Percentiles rank a stretch among this genome's conserved stretches.
phyloP scores from a whole-genome alignment of 176 grass and related monocot species.

The Carex littledalei region DNA sequence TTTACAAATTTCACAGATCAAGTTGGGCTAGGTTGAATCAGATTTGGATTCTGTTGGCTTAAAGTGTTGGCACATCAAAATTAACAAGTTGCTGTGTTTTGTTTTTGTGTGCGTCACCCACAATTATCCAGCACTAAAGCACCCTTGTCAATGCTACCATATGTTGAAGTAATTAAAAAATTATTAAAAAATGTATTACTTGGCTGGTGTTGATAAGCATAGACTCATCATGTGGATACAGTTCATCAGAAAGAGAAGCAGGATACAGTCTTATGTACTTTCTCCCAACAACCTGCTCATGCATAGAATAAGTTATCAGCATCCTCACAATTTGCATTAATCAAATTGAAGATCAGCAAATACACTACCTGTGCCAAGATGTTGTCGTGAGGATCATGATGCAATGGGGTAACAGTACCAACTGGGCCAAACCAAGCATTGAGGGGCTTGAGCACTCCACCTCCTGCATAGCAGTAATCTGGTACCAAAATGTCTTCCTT shows the following conservation, averaged over 20 bases:
- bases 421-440: conserved; percentile 87
- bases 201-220: conserved; percentile 80
- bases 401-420: conserved; percentile 75
- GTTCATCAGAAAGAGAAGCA: conserved; percentile 38
- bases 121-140: neutral
- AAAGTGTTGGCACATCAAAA: neutral
- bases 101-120: neutral
- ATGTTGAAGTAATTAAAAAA: neutral
- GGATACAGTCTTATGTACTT: conserved; percentile 94
- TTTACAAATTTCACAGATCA: neutral
- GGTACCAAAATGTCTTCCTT: conserved; percentile 79
- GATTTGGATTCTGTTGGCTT: neutral
- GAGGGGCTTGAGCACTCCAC: conserved; percentile 58
- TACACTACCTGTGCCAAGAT: conserved; percentile 84
- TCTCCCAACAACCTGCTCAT: conserved; percentile 73
- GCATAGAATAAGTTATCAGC: conserved; percentile 18
- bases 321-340: conserved; percentile 8
- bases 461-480: conserved; percentile 83
- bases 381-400: conserved; percentile 83
- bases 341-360: neutral
- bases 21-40: neutral
- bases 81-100: neutral
- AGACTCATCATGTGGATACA: conserved; percentile 64
- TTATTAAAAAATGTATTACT: conserved; percentile 30
- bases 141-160: neutral